Evolutionary conservation across 805 yeast species (phyloP).

Genomic region (Saccharomycopsis vini): DNA sequence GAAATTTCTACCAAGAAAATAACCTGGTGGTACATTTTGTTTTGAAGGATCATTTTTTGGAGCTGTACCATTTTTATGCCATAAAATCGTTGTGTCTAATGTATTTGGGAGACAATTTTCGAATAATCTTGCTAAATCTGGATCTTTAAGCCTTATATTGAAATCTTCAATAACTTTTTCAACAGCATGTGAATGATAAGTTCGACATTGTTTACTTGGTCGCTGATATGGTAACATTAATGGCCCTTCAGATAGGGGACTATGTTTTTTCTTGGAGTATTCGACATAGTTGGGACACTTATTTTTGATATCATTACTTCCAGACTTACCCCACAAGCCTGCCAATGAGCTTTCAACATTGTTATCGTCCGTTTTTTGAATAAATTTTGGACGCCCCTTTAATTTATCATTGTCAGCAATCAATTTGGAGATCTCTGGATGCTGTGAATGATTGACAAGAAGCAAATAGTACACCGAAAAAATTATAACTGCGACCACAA

Average conservation of each 20-base stretch:
- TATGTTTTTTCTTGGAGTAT: slow-evolving; percentile 46
- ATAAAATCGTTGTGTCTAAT: slow-evolving; percentile 74
- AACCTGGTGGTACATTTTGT: slow-evolving; percentile 75
- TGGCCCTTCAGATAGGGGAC: slow-evolving; percentile 51
- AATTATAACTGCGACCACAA: too few relatives aligned
- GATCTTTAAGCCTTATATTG: slow-evolving; percentile 40
- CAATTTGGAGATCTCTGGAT: too few relatives aligned
- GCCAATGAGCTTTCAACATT: too few relatives aligned
- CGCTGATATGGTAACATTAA: slow-evolving; percentile 61
- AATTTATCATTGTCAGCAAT: too few relatives aligned
- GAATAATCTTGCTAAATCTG: slow-evolving; percentile 63
- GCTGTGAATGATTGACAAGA: too few relatives aligned
- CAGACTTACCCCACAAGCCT: too few relatives aligned
- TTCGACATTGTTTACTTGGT: slow-evolving; percentile 64
- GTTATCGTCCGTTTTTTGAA: too few relatives aligned
- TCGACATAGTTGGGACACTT: slow-evolving; percentile 55
- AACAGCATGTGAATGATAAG: slow-evolving; percentile 54
- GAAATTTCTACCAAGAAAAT: slow-evolving; percentile 49
- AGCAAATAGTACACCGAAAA: too few relatives aligned
- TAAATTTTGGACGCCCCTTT: too few relatives aligned
- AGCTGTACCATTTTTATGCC: slow-evolving; percentile 37
- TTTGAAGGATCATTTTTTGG: slow-evolving; percentile 55
- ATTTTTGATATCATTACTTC: too few relatives aligned
- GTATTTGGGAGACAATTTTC: slow-evolving; percentile 86
- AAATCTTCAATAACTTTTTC: slow-evolving; percentile 52